Percentiles rank a stretch among this genome's conserved stretches.
These are phyloP conservation scores for Plantago coronopus DNA, from an alignment of 305 asterid species.

Conservation along the genomic window DNA sequence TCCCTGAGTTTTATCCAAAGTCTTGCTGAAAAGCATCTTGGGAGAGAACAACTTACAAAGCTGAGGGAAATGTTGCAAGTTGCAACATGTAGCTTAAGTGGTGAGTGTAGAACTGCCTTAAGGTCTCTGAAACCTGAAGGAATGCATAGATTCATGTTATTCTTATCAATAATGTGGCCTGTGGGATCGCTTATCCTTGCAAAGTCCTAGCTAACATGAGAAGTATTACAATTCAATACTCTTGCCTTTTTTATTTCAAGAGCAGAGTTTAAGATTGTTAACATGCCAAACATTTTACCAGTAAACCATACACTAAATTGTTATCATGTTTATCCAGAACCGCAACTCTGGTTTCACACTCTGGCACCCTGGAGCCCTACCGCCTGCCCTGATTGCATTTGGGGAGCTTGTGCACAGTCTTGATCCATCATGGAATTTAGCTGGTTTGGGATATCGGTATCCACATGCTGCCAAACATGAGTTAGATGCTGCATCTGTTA, in stretches of 20 bases:
- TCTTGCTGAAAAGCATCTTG: no score
- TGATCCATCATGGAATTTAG: conserved; percentile 66
- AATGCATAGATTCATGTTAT: no score
- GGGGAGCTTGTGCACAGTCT: conserved; percentile 55
- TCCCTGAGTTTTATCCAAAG: no score
- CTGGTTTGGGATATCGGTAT: conserved; percentile 59
- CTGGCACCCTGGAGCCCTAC: conserved; percentile 83
- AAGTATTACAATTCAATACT: no score
- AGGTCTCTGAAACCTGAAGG: no score
- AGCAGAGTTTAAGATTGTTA: no score
- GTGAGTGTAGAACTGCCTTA: no score
- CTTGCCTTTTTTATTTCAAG: no score
- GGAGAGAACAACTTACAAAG: not conserved
- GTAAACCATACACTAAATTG: not conserved
- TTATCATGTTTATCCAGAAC: conserved; percentile 37
- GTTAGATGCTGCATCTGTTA: conserved; percentile 51
- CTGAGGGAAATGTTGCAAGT: not conserved
- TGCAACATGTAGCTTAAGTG: no score
- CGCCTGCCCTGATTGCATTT: conserved; percentile 76
- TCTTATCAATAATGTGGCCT: no score
- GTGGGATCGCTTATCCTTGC: no score
- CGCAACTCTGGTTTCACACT: conserved; percentile 56
- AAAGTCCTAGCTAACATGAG: no score
- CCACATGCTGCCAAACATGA: conserved; percentile 22
- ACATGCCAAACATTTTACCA: not conserved